These are phyloP conservation scores for Dictyostelium brefeldianum DNA, from an alignment of 78 protist genomes.

Conservation along the genomic window DNA sequence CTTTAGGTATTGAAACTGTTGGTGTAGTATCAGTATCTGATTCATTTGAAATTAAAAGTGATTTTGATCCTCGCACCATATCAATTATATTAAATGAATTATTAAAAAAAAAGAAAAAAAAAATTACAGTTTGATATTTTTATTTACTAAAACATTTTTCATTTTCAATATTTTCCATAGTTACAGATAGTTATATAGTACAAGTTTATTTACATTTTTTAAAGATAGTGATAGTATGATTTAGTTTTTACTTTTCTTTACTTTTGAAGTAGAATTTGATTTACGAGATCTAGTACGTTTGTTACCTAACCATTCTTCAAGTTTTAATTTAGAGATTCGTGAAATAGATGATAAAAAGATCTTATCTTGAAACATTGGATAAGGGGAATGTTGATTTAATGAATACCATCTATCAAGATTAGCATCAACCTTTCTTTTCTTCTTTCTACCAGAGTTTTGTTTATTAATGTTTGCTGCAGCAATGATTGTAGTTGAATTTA, in stretches of 20 bases:
- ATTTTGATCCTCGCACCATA: too few species aligned
- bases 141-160: too few species aligned
- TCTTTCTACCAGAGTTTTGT: background rate
- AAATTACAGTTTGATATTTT: too few species aligned
- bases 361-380: background rate
- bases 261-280: background rate
- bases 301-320: constrained; percentile 24
- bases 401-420: background rate
- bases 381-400: background rate
- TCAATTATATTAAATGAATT: too few species aligned
- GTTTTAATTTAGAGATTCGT: background rate
- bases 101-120: too few species aligned
- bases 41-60: too few species aligned
- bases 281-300: background rate
- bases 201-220: too few species aligned
- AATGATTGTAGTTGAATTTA: background rate
- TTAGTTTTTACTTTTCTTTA: background rate
- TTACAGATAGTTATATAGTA: too few species aligned
- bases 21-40: too few species aligned
- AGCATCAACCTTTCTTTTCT: constrained; percentile 4
- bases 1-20: too few species aligned
- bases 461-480: background rate
- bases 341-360: background rate
- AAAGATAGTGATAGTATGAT: too few species aligned
- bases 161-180: too few species aligned